phyloP scores from a whole-genome alignment of 2,329 filamentous ascomycete genomes.

The Botrytis paeoniae region DNA sequence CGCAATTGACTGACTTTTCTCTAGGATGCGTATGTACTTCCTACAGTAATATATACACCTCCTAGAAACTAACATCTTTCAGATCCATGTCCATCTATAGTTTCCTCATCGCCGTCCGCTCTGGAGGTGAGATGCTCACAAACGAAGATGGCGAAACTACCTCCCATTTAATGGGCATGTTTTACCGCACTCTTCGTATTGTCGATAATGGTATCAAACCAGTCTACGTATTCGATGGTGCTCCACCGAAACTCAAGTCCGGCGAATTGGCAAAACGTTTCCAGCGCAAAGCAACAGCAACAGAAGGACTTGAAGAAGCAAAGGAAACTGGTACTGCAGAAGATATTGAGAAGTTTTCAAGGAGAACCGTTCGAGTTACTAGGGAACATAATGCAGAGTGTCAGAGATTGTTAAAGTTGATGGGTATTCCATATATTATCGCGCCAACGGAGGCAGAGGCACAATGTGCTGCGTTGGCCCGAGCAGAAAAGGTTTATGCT shows the following conservation, averaged over 20 bases:
- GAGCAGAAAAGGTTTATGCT: slow-evolving; percentile 92
- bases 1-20: slow-evolving; percentile 24
- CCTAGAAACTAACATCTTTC: slow-evolving; percentile 26
- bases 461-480: slow-evolving; percentile 86
- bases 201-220: slow-evolving; percentile 99
- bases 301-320: slow-evolving; percentile 86
- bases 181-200: slow-evolving; percentile 97
- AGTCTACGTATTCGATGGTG: slow-evolving; percentile 95
- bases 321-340: slow-evolving; percentile 96
- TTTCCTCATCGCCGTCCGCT: slow-evolving; percentile 95
- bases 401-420: slow-evolving; percentile 83
- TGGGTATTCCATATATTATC: slow-evolving; percentile 94
- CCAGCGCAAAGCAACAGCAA: slow-evolving; percentile 89
- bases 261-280: slow-evolving; percentile 95
- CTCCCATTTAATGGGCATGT: slow-evolving; percentile 98
- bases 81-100: slow-evolving; percentile 99
- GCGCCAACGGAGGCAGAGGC: slow-evolving; percentile 97
- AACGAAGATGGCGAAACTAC: slow-evolving; percentile 95
- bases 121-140: slow-evolving; percentile 93
- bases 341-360: slow-evolving; percentile 97
- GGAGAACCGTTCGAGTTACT: slow-evolving; percentile 91
- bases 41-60: not conserved
- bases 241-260: slow-evolving; percentile 94
- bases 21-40: slow-evolving; percentile 55
- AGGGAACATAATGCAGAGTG: slow-evolving; percentile 95